Evolutionary conservation across 176 grass and related monocot genomes (phyloP), one percentile per base, ranked within the genome.

Genomic region (Guadua angustifolia): DNA sequence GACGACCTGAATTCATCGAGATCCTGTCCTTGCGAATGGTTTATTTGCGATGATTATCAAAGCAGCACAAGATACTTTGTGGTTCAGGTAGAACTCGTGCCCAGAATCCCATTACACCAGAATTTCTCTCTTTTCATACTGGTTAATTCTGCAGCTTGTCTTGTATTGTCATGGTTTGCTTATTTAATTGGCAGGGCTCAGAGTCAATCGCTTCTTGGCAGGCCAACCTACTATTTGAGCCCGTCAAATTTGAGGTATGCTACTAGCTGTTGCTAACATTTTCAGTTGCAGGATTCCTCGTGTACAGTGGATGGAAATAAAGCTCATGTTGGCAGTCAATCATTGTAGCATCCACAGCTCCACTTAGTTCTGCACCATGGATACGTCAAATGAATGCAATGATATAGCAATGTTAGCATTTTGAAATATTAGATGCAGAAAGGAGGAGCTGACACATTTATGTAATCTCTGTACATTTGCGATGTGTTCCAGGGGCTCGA

Each of bases 181-280:
- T 75, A 40, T 86, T 25, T 80, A 25, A 90, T 73, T 44, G 64
- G 51, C 79, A 99, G 96, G 96, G 96, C 43, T 99, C 96, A 0
- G 96, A 95, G 82, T 71, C 93, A 22, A 82, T 99, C 0, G 78
- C 91, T 82, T 94, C 93, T 71, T 99, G 93, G 96, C 93, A 99
- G 84, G 93, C 93, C 56, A 99, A 99, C 82, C 93, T 99, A 75
- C 68, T 99, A 39, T 99, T 99, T 85, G 96, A 99, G 79, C 96
- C 93, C 10, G 74, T 94, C 29, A 86, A 95, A 83, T 99, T 99
- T 78, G 96, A 99, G 93, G 96, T 99, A 92, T 62, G 62, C 25
- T 77, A 24, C 22, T 24, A 53, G 9, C 40, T 36, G 16, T 10
- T 35, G 24, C 45, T 53, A 46, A 66, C 55, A 81, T 38, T 36